Evolutionary conservation across 768 basidiomycete genomes (phyloP).

Genomic region (Mycena haematopus): DNA sequence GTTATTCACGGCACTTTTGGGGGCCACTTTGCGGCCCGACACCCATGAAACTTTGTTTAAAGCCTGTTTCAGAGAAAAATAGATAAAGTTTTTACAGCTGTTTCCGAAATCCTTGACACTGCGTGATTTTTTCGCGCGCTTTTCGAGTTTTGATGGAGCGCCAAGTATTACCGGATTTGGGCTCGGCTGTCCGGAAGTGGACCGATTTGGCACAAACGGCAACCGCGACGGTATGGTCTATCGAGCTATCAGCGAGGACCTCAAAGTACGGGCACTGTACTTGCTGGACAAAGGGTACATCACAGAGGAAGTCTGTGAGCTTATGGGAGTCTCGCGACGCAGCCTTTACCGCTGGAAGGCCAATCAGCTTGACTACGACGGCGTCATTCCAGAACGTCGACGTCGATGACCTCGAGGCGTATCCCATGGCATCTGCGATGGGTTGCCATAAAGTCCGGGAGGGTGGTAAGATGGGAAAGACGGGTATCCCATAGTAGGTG

Average conservation of each 20-base stretch:
- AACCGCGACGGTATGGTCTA: conserved; percentile 16
- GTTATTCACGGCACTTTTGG: too few relatives aligned
- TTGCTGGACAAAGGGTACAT: conserved; percentile 25
- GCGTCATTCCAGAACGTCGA: conserved; percentile 9
- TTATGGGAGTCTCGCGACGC: conserved; percentile 23
- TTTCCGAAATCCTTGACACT: too few relatives aligned
- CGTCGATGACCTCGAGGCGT: not conserved
- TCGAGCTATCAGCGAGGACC: conserved; percentile 28
- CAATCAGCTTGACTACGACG: conserved; percentile 16
- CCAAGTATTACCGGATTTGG: too few relatives aligned
- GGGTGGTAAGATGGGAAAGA: too few relatives aligned
- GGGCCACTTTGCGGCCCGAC: too few relatives aligned
- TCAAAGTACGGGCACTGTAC: conserved; percentile 26
- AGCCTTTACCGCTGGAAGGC: conserved; percentile 23
- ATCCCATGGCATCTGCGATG: not conserved
- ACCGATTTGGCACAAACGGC: not conserved
- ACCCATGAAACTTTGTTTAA: too few relatives aligned
- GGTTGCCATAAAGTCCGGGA: too few relatives aligned
- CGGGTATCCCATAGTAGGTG: not conserved
- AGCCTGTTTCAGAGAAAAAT: too few relatives aligned
- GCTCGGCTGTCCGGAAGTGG: not conserved
- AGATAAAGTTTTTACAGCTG: too few relatives aligned
- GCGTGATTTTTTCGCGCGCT: too few relatives aligned
- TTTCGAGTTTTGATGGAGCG: too few relatives aligned
- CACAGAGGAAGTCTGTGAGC: conserved; percentile 24